Evolutionary conservation across 805 yeast species (phyloP).

Genomic region (Trichomonascus vanleenenianus): DNA sequence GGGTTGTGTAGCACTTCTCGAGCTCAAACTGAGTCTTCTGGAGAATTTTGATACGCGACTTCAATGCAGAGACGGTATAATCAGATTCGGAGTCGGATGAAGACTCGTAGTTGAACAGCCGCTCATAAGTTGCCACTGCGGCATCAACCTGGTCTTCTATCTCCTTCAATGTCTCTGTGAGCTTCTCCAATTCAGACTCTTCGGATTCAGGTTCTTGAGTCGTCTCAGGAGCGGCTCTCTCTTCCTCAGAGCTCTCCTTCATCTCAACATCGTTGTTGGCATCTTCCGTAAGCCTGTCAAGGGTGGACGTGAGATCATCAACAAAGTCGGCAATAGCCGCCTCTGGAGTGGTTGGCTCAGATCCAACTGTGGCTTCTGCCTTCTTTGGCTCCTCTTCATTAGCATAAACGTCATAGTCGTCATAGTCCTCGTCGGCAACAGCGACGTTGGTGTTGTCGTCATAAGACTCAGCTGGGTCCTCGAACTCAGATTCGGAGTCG

Average conservation of each 20-base stretch:
- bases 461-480: no score
- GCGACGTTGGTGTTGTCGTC: no score
- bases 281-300: background rate
- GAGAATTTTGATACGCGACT: conserved; percentile 22
- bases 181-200: conserved; percentile 1
- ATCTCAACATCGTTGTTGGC: background rate
- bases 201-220: background rate
- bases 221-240: background rate
- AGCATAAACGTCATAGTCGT: no score
- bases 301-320: no score
- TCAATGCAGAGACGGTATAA: conserved; percentile 6
- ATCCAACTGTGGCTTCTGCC: no score
- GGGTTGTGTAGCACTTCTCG: conserved; percentile 19
- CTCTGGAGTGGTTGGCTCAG: no score
- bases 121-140: conserved; percentile 16
- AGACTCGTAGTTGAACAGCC: conserved; percentile 8
- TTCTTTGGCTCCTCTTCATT: no score
- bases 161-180: conserved; percentile 3
- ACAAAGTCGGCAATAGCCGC: no score
- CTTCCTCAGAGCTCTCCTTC: background rate
- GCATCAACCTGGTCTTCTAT: conserved; percentile 11
- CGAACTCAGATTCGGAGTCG: no score
- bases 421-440: no score
- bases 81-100: conserved; percentile 5
- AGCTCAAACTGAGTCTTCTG: conserved; percentile 21